Base-by-base conservation (phyloP, 495 filamentous ascomycete species). In the Thermothielavioides terrestris region DNA sequence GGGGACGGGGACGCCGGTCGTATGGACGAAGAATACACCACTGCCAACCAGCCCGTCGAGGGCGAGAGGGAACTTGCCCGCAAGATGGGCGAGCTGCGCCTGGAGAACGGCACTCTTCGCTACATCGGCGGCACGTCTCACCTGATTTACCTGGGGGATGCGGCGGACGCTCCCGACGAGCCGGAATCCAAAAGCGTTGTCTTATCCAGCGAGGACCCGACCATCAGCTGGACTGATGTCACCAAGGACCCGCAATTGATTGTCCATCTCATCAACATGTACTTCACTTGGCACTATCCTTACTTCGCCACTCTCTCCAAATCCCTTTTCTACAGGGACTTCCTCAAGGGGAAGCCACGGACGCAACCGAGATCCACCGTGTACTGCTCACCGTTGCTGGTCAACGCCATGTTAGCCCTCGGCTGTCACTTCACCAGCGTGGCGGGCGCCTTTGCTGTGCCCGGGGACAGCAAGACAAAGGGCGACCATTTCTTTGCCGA, bases 401-500 rank as follows among this genome's bases (percentile, higher is more conserved):
- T 98, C 42, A 96, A 98, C 66, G 85, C 89, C 2, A 96, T 98
- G 82, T 74, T 97, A n/a, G 84, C 91, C 11, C 74, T 98, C 6
- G 92, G 92, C 26, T 97, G 92, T 50, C 92, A 98, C 67, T 98
- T 98, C 62, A 92, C 88, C n/a, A 81, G 80, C 9, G 80, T 78
- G 52, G 64, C 74, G 9, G 85, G 79, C 22, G 86, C 87, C 23
- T 83, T 86, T 56, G 79, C 77, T 4, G 73, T 83, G 38, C 75
- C 79, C 1, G 73, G 78, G 3, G 84, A 95, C 58, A 80, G 84
- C 21, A 79, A 85, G 43, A 95, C 92, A 0, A 90, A 92, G 50
- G 92, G 92, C 26, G 89, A 98, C 61, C 91, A 95, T 58, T 98
- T 98, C 66, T 98, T 96, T 62, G 84, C 83, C 53, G 94, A 96